Percentiles rank a stretch among this genome's conserved stretches.
These are phyloP conservation scores for Pugionium cornutum DNA, from an alignment of 345 rosid species.

Conservation along the genomic window DNA sequence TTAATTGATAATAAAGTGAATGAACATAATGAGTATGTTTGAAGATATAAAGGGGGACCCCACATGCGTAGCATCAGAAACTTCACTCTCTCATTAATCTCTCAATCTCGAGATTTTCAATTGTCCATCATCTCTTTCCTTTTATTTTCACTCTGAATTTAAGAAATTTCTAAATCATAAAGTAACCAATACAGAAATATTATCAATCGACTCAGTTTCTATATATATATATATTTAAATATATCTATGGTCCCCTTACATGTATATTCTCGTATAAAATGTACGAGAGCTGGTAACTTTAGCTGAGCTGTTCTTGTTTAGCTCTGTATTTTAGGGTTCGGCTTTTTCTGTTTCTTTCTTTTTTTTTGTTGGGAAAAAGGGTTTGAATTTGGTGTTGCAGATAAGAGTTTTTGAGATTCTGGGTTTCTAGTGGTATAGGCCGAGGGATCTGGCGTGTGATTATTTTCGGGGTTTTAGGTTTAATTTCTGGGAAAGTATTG, in stretches of 20 bases:
- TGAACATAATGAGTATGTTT: slow-evolving; percentile 61
- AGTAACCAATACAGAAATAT: slow-evolving; percentile 27
- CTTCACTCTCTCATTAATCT: slow-evolving; percentile 33
- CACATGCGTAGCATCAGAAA: slow-evolving; percentile 46
- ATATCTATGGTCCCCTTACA: slow-evolving; percentile 24
- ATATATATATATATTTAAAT: no score
- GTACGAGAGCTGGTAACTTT: slow-evolving; percentile 29
- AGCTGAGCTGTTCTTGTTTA: slow-evolving; percentile 40
- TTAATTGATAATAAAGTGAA: slow-evolving; percentile 23
- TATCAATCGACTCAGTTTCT: slow-evolving; percentile 13
- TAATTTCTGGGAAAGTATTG: slow-evolving; percentile 7
- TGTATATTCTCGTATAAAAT: slow-evolving; percentile 38
- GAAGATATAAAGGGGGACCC: slow-evolving; percentile 53
- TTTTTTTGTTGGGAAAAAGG: neutral
- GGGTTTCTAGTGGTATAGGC: slow-evolving; percentile 19
- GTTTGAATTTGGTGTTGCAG: slow-evolving; percentile 35
- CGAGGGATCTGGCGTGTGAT: slow-evolving; percentile 4
- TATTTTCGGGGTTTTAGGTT: slow-evolving; percentile 18
- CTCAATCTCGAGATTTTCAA: slow-evolving; percentile 42
- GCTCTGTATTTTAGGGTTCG: slow-evolving; percentile 33
- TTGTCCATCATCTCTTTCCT: slow-evolving; percentile 35
- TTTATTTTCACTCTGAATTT: slow-evolving; percentile 30
- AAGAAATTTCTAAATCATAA: slow-evolving; percentile 28
- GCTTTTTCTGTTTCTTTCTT: neutral
- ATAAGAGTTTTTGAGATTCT: slow-evolving; percentile 27